Conservation (phyloP, 305 asterid genomes). For the Caryopteris hybrid region DNA sequence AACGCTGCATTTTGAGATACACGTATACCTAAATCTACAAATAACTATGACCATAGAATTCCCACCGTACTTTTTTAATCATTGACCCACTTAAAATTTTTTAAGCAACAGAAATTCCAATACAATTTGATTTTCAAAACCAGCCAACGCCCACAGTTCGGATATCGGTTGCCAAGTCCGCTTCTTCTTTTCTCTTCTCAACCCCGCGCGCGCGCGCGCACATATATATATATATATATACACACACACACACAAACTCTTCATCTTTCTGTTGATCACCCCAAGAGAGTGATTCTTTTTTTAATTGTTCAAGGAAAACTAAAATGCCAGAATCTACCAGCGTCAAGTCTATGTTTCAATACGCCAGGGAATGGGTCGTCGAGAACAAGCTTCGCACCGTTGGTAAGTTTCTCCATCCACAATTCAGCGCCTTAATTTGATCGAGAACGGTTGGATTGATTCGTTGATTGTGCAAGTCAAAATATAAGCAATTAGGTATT, state of each 20-base stretch:
- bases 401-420: constrained; percentile 26
- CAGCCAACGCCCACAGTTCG: constrained; percentile 7
- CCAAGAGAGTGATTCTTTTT: not conserved
- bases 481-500: not conserved
- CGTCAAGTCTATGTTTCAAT: constrained; percentile 31
- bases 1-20: too few relatives aligned
- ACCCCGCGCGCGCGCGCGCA: not conserved
- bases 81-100: not conserved
- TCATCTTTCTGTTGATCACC: not conserved
- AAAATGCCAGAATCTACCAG: constrained; percentile 37
- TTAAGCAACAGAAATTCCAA: too few relatives aligned
- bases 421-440: not conserved
- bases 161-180: not conserved
- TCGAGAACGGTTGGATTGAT: not conserved
- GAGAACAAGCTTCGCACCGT: constrained; percentile 64
- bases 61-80: not conserved
- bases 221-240: not conserved
- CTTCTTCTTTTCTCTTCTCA: not conserved
- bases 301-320: not conserved
- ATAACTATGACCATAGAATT: too few relatives aligned
- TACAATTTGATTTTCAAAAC: not conserved
- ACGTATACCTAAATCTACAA: too few relatives aligned
- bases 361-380: constrained; percentile 47
- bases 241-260: not conserved
- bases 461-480: not conserved